Conservation (phyloP, 2,329 filamentous ascomycete species). For the Talaromyces piceae region DNA sequence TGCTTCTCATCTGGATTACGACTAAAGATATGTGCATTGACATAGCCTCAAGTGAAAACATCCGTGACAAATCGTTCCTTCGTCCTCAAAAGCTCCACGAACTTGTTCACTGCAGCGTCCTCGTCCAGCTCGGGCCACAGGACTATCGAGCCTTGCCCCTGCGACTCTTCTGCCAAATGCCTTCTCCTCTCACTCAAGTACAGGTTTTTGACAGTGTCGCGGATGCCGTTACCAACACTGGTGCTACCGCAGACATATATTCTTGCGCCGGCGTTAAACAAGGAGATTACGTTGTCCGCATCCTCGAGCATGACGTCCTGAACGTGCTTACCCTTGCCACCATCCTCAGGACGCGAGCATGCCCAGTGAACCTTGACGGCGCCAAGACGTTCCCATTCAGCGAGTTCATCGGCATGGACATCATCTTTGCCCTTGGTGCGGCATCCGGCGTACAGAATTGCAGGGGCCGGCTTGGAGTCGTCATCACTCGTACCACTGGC, state of each 20-base stretch:
- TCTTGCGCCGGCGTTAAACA: conserved; percentile 46
- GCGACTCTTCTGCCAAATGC: conserved; percentile 22
- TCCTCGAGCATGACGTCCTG: conserved; percentile 47
- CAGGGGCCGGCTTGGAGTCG: conserved; percentile 21
- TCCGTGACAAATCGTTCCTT: conserved; percentile 55
- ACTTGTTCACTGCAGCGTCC: conserved; percentile 20
- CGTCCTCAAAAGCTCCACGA: conserved; percentile 22
- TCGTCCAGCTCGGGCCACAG: conserved; percentile 15
- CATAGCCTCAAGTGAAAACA: conserved; percentile 41
- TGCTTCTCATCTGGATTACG: no score
- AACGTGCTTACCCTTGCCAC: conserved; percentile 42
- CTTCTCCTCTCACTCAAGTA: conserved; percentile 27
- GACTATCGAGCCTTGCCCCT: conserved; percentile 24
- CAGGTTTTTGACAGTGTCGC: conserved; percentile 32
- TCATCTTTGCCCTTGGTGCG: conserved; percentile 28
- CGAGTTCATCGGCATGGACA: conserved; percentile 28
- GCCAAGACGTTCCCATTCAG: conserved; percentile 54
- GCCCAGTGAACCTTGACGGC: conserved; percentile 56
- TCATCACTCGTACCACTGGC: conserved; percentile 10
- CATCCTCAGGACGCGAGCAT: conserved; percentile 47
- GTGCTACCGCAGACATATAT: conserved; percentile 60
- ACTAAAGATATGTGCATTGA: background rate
- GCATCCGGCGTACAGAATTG: conserved; percentile 30
- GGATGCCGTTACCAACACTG: conserved; percentile 43
- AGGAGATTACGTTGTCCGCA: conserved; percentile 34